Base-by-base conservation (phyloP, 23 red algal species). In the Gracilaria caudata region DNA sequence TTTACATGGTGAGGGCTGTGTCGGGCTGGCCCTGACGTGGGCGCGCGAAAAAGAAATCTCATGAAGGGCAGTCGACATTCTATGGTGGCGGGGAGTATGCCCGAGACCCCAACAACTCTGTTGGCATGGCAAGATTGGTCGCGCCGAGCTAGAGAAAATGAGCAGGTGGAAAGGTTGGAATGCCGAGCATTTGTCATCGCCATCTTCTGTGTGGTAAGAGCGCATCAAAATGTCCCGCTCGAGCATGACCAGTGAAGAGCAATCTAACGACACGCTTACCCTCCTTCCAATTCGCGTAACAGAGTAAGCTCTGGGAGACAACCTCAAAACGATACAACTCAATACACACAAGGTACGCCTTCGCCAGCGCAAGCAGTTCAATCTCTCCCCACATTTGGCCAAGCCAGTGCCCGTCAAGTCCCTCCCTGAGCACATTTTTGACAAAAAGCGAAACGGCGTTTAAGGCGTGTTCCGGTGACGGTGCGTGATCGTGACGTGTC, bases 391-490 rank as follows among this genome's bases (percentile, higher is more conserved):
- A 94, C 82, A 76, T 54, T 23, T 81, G 73, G n/a, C 92, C 92
- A 17, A 94, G 80, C 92, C 92, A 94, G 53, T 94, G 91, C 14
- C 91, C 91, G 60, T 78, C 21, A 10, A 87, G n/a, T 21, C 91
- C 91, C 21, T 73, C 73, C 71, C 38, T 41, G 25, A 81, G 26
- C 28, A 94, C 91, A 19, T 54, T 68, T 40, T 46, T 19, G 14
- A 59, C 58, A 38, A 82, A 94, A 17, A 45, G 19, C 26, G 53
- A 28, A 20, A 92, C 88, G 19, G 77, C 56, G 40, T 51, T 37
- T 1, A 34, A 33, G 68, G 68, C 43, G 40, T 68, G 16, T 5
- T 63, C 17, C 35, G 40, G 33, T 33, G 36, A 47, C 30, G 24
- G 46, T 29, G 71, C 70, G 5, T 47, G 70, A 47, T 40, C 70